Conservation (phyloP, 805 yeast genomes). For the Saturnispora ahearnii region DNA sequence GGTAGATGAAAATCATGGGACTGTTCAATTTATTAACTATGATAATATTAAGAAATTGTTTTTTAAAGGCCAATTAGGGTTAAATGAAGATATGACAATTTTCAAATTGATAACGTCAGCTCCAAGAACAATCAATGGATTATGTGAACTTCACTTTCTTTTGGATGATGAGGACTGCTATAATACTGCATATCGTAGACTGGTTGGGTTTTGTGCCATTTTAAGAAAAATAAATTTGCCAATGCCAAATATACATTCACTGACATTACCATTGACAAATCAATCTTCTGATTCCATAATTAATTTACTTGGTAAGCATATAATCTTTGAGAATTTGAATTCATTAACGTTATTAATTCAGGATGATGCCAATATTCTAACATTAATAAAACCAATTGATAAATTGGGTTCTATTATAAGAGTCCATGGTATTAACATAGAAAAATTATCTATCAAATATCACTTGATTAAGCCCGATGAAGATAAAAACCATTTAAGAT, state of each 20-base stretch:
- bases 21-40: conserved; percentile 20
- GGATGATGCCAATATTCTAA: conserved; percentile 25
- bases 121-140: conserved; percentile 20
- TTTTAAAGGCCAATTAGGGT: conserved; percentile 23
- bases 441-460: conserved; percentile 21
- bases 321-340: conserved; percentile 24
- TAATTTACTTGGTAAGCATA: conserved; percentile 22
- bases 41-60: conserved; percentile 15
- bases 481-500: conserved; percentile 27
- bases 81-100: conserved; percentile 29
- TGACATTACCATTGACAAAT: conserved; percentile 26
- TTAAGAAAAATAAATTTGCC: conserved; percentile 24
- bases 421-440: conserved; percentile 20
- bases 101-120: conserved; percentile 22
- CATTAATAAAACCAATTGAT: conserved; percentile 23
- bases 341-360: conserved; percentile 22
- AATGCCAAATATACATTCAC: conserved; percentile 18
- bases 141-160: conserved; percentile 22
- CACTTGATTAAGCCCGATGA: conserved; percentile 18
- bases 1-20: conserved; percentile 19
- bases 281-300: conserved; percentile 26
- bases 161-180: conserved; percentile 17
- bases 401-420: conserved; percentile 20
- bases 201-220: conserved; percentile 29
- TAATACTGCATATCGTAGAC: conserved; percentile 25